These are phyloP conservation scores for Phytophthora podocarpi DNA, from an alignment of 352 stramenopile genomes.

Conservation along the genomic window DNA sequence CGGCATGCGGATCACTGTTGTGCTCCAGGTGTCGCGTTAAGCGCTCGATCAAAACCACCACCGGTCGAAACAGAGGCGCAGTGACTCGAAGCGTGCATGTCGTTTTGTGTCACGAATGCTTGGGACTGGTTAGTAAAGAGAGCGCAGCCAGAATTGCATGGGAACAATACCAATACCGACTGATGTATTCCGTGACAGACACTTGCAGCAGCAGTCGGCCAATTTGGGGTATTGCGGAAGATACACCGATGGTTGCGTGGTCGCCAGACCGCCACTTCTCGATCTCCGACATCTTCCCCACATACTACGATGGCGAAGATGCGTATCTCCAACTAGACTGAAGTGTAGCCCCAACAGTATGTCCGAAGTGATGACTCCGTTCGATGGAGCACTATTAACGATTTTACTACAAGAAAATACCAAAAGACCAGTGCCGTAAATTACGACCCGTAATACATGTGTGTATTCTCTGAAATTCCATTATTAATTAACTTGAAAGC, in stretches of 20 bases:
- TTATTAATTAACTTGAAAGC: too few relatives aligned
- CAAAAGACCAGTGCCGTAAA: too few relatives aligned
- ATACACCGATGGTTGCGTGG: slow-evolving; percentile 17
- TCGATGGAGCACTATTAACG: too few relatives aligned
- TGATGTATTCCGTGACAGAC: slow-evolving; percentile 8
- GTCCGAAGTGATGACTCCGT: too few relatives aligned
- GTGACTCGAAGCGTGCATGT: slow-evolving; percentile 9
- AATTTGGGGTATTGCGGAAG: slow-evolving; percentile 13
- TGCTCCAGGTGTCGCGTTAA: slow-evolving; percentile 20
- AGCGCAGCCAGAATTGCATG: slow-evolving; percentile 12
- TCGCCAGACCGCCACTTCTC: slow-evolving; percentile 14
- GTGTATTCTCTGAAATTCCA: too few relatives aligned
- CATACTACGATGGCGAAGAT: slow-evolving; percentile 4
- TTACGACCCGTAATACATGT: too few relatives aligned
- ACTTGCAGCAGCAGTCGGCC: slow-evolving; percentile 13
- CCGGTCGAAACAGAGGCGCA: slow-evolving; percentile 1
- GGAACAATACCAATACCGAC: slow-evolving; percentile 17
- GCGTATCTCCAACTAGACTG: too few relatives aligned
- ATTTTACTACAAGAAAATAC: too few relatives aligned
- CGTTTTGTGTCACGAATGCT: slow-evolving; percentile 12
- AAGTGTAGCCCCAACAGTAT: too few relatives aligned
- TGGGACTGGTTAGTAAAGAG: not conserved
- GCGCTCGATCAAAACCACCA: slow-evolving; percentile 13
- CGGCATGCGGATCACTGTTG: slow-evolving; percentile 1
- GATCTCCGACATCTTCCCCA: slow-evolving; percentile 7